Base-by-base conservation (phyloP, 2,329 filamentous ascomycete species). In the Aureobasidium sp. region DNA sequence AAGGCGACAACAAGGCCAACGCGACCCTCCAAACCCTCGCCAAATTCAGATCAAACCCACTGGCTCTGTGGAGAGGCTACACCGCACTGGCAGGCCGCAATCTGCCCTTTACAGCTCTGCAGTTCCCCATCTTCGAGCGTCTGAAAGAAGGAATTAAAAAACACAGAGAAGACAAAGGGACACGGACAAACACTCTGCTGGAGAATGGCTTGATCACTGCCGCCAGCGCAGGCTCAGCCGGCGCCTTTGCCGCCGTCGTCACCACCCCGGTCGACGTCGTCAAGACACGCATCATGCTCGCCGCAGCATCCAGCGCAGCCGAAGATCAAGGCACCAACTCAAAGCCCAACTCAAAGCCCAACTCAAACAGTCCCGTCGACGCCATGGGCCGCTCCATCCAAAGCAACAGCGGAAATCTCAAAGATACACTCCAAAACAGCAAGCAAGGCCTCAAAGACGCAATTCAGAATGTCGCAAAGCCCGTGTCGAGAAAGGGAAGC, bases 241-340 rank as follows among this genome's bases (percentile, higher is more conserved):
- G 91, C 0, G 84, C 85, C 6, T 73, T 93, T 9, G 87, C 91
- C 0, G 89, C 91, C 0, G 82, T 89, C 11, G 73, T 94, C n/a
- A 96, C 91, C 1, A 96, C 91, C 56, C 92, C 92, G 0, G 85
- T 91, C 61, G 92, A 96, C 73, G 90, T 96, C 11, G 83, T 96
- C 27, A 96, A 96, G 78, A 96, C 91, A 66, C 78, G 90, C 55
- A 88, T 96, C 75, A 96, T 96, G 91, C 78, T 96, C 29, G 80
- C 82, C 34, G 85, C 85, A 1, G 79, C 77, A 15, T 72, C 76
- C 25, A 65, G 65, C n/a, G 67, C 68, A 22, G 65, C 65, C 4
- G 66, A 69, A 65, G 71, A 66, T 20, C 31, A 68, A 53, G 27
- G 47, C 14, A 39, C 45, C 27, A 48, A 52, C 22, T 62, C 66